Evolutionary conservation across 208 protist genomes (phyloP).

Genomic region (Phytomonas francai): DNA sequence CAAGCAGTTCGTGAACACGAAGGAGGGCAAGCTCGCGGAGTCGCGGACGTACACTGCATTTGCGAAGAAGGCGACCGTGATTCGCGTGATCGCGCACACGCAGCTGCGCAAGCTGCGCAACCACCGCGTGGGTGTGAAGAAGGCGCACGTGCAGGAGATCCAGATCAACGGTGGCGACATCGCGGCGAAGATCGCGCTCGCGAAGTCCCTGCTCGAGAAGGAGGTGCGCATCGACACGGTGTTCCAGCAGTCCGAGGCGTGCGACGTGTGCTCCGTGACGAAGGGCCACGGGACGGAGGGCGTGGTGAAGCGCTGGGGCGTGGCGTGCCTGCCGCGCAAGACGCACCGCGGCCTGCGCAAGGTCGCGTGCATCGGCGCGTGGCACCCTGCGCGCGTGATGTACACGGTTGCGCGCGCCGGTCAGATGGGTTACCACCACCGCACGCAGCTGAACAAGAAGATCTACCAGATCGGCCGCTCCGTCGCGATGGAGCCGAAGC

Average conservation of each 20-base stretch:
- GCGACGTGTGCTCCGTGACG: conserved; percentile 96
- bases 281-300: conserved; percentile 98
- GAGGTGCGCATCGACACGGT: conserved; percentile 91
- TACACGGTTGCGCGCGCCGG: conserved; percentile 98
- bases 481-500: conserved; percentile 54
- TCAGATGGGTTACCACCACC: conserved; percentile 99
- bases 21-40: conserved; percentile 82
- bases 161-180: conserved; percentile 98
- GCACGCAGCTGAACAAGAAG: conserved; percentile 99
- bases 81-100: conserved; percentile 98
- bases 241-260: conserved; percentile 95
- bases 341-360: conserved; percentile 99
- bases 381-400: conserved; percentile 97
- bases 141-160: conserved; percentile 99
- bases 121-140: conserved; percentile 98
- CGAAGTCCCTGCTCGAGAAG: conserved; percentile 94
- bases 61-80: conserved; percentile 93
- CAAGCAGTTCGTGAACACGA: conserved; percentile 69
- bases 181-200: conserved; percentile 96
- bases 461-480: conserved; percentile 97
- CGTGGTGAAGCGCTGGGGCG: conserved; percentile 97
- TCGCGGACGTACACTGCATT: conserved; percentile 89
- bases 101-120: conserved; percentile 94
- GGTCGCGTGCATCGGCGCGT: conserved; percentile 99
- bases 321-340: conserved; percentile 96